Base-by-base conservation (phyloP, 176 grass and related monocot species). In the Oryza punctata region DNA sequence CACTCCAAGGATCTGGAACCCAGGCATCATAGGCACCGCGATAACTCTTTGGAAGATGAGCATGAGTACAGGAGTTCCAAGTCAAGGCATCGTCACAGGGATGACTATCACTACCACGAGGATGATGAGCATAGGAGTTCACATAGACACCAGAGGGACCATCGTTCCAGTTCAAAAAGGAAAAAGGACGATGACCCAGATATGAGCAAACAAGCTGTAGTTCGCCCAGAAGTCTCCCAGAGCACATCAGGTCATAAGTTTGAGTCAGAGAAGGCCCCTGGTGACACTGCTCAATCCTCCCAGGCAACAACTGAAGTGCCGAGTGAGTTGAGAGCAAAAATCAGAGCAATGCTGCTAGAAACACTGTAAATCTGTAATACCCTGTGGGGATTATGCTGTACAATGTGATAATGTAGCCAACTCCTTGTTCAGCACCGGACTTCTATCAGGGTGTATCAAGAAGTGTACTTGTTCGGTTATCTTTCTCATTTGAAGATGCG, bases 321-420 rank as follows among this genome's bases (percentile, higher is more conserved):
- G 3, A 87, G 32, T 44, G 93, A 92, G 7, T 80, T 98, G 27
- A 91, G 93, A 77, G 91, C 91, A 23, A 98, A 95, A 90, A 88
- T 94, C 45, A 90, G 89, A 87, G 91, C 93, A 0, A 98, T 98
- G 96, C 69, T 98, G 38, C 64, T 88, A 14, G 82, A 95, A 75
- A 94, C 87, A 18, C 13, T 94, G 75, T 33, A 33, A 33, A 33
- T 33, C 32, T 33, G 32, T 98, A 90, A 69, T 73, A 30, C 7
- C 13, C 27, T 60, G 45, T n/a, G 41, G 18, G 18, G 18, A 7
- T 61, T 10, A 11, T 61, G 21, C 5, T 10, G 21, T 59, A n/a
- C 47, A 49, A 46, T 78, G 61, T 43, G 54, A 13, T 25, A 27
- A 40, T 81, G 38, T 71, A 70, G 15, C 44, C 16, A 37, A 15